Evolutionary conservation across 2,329 filamentous ascomycete species (phyloP).

Genomic region (Fusarium multiceps): DNA sequence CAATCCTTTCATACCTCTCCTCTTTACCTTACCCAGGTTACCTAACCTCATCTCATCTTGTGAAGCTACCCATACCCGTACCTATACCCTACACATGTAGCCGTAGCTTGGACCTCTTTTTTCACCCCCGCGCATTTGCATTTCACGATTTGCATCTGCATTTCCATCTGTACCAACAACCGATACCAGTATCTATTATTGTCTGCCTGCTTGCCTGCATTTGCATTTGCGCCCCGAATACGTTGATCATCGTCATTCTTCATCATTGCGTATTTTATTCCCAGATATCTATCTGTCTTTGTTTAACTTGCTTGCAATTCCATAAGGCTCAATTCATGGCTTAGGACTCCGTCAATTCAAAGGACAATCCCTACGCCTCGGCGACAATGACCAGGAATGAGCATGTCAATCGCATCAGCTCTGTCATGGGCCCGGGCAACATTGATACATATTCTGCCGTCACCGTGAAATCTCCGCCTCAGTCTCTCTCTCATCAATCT

Average conservation of each 20-base stretch:
- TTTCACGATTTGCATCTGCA: slow-evolving; percentile 20
- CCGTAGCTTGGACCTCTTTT: slow-evolving; percentile 26
- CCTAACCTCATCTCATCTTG: slow-evolving; percentile 3
- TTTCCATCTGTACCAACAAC: background rate
- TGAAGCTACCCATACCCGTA: background rate
- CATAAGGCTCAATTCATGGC: slow-evolving; percentile 39
- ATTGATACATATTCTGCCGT: slow-evolving; percentile 67
- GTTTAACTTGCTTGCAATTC: background rate
- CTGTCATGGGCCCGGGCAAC: slow-evolving; percentile 52
- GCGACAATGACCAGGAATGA: slow-evolving; percentile 77
- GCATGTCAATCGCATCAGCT: slow-evolving; percentile 67
- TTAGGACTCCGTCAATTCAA: slow-evolving; percentile 46
- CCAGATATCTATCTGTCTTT: background rate
- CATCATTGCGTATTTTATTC: background rate
- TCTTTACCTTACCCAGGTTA: slow-evolving; percentile 11
- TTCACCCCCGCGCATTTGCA: slow-evolving; percentile 19
- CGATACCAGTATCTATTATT: background rate
- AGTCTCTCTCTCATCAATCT: background rate
- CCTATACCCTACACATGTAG: background rate
- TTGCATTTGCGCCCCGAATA: background rate
- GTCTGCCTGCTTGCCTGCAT: background rate
- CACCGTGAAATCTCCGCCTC: slow-evolving; percentile 64
- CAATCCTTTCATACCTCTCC: background rate
- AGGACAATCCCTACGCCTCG: slow-evolving; percentile 48
- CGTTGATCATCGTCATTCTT: background rate